Base-by-base conservation (phyloP, 2,329 filamentous ascomycete species). In the Aspergillus carbonarius region DNA sequence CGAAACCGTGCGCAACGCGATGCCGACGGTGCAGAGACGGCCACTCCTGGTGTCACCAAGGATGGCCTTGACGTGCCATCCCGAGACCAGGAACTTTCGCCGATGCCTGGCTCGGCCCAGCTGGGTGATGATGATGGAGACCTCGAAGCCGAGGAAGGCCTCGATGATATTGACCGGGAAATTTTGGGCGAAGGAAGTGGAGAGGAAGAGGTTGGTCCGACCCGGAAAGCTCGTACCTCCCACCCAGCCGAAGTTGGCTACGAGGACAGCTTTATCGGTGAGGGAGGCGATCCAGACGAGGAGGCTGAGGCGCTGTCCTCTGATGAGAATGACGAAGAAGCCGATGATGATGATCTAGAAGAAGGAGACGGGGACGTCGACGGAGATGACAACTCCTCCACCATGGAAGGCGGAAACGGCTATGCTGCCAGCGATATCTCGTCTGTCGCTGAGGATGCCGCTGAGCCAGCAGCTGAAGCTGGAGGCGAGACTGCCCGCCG, bases 111-210 rank as follows among this genome's bases (percentile, higher is more conserved):
- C 37, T 58, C 55, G 20, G 50, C 44, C 9, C 50, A 34, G 17
- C 30, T 58, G 35, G 66, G 54, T 27, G 63, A 63, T 10, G 68
- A 65, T 4, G 67, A 70, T 23, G 69, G 66, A 15, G 69, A 70
- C 48, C 57, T 70, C 13, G 72, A 74, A 39, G 70, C 68, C 8
- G 74, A 76, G 42, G 71, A 70, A 49, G 60, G 62, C 4, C 66
- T 76, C 12, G 74, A 75, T 55, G 74, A 75, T 48, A 68, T 72
- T 20, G 74, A 76, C 60, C 74, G 74, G 34, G 74, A 76, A 55
- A 66, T 72, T 17, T 68, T 75, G 10, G 73, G 72, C 34, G 74
- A 76, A 50, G 71, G 53, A 20, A 74, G 71, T 52, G 73, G 66
- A 5, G 73, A 75, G n/a, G 72, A 76, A 25, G 73, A 74, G 7